phyloP scores from a whole-genome alignment of 768 basidiomycete species.

The Collybia mongolica region DNA sequence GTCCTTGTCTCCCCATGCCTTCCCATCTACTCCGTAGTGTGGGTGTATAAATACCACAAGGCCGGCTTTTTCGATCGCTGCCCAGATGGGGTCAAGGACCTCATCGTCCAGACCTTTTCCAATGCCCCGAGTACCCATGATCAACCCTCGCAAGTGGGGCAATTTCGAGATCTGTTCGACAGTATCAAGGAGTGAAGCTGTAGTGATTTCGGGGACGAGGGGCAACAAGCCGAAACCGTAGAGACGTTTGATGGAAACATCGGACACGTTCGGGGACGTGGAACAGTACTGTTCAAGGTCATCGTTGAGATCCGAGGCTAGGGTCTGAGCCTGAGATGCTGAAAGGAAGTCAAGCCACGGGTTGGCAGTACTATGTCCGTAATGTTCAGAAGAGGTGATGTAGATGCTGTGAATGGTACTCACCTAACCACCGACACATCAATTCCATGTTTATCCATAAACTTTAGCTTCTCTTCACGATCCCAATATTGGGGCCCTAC shows the following conservation, averaged over 20 bases:
- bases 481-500: conserved; percentile 88
- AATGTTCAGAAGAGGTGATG: neutral
- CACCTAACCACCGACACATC: conserved; percentile 79
- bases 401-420: neutral
- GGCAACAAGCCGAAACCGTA: conserved; percentile 87
- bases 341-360: conserved; percentile 91
- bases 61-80: conserved; percentile 64
- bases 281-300: conserved; percentile 82
- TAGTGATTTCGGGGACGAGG: conserved; percentile 65
- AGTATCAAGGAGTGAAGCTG: conserved; percentile 55
- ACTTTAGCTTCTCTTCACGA: conserved; percentile 67
- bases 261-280: conserved; percentile 46
- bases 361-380: conserved; percentile 66
- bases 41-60: conserved; percentile 85
- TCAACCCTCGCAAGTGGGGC: conserved; percentile 70
- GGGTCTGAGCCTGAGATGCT: conserved; percentile 58
- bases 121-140: conserved; percentile 79
- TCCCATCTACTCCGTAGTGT: conserved; percentile 79
- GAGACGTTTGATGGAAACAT: conserved; percentile 53
- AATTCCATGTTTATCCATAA: conserved; percentile 84
- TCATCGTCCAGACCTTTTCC: conserved; percentile 83
- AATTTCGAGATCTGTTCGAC: conserved; percentile 64
- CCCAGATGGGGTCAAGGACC: conserved; percentile 78
- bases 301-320: conserved; percentile 71
- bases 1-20: conserved; percentile 70